Percentiles rank a stretch among this genome's conserved stretches.
These are phyloP conservation scores for Petunia secreta DNA, from an alignment of 257 asterid species.

Conservation along the genomic window DNA sequence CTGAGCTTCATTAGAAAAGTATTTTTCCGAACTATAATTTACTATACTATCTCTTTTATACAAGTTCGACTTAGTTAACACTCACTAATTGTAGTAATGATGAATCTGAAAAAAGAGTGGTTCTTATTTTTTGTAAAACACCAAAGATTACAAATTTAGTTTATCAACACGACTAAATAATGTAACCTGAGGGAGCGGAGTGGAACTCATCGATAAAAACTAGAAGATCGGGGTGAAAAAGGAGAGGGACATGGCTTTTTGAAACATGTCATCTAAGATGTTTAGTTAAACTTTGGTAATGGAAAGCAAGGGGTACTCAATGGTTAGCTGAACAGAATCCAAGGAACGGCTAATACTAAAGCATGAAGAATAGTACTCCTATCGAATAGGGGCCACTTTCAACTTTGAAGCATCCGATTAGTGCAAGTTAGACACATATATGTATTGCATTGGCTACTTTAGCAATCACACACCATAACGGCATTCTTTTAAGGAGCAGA, in stretches of 20 bases:
- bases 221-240: neutral
- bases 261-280: neutral
- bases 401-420: constrained; percentile 6
- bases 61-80: neutral
- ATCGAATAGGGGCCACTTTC: neutral
- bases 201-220: neutral
- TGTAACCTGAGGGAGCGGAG: neutral
- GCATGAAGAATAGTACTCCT: neutral
- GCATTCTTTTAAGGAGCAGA: neutral
- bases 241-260: neutral
- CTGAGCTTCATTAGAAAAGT: neutral
- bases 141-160: neutral
- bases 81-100: neutral
- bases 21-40: no score
- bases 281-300: neutral
- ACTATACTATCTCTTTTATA: neutral
- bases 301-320: neutral
- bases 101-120: neutral
- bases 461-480: constrained; percentile 21
- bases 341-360: constrained; percentile 27
- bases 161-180: no score
- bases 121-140: neutral
- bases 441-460: neutral
- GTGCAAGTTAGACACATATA: neutral
- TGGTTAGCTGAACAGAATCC: constrained; percentile 17